Conservation (phyloP, 148 eudicot genomes). For the Arbutus unedo region DNA sequence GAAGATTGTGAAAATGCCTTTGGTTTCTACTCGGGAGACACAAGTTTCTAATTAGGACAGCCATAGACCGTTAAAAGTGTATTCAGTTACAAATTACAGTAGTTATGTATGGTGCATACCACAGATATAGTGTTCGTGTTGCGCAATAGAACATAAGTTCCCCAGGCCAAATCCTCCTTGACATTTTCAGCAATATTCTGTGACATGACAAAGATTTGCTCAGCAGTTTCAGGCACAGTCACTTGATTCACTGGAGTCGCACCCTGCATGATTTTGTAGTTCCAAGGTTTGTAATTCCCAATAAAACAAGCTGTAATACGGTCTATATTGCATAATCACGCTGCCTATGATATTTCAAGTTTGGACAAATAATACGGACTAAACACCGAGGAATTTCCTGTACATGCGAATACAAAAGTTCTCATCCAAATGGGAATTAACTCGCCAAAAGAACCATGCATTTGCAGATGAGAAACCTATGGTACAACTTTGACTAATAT, state of each 20-base stretch:
- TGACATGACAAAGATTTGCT: conserved; percentile 77
- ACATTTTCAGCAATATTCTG: conserved; percentile 50
- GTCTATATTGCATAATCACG: background rate
- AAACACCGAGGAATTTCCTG: no score
- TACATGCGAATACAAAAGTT: background rate
- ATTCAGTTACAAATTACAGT: background rate
- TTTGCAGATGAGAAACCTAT: no score
- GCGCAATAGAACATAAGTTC: conserved; percentile 71
- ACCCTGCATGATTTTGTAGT: conserved; percentile 50
- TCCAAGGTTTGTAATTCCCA: background rate
- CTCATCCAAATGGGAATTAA: background rate
- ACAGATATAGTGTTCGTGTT: conserved; percentile 85
- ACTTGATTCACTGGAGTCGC: conserved; percentile 46
- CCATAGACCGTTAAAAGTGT: background rate
- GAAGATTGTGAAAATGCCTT: no score
- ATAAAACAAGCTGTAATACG: background rate
- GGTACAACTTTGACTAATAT: no score
- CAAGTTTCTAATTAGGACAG: background rate
- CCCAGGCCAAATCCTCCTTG: conserved; percentile 97
- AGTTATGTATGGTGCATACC: conserved; percentile 34
- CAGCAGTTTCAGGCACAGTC: conserved; percentile 56
- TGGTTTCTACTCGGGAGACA: background rate
- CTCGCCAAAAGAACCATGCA: background rate
- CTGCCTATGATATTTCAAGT: background rate
- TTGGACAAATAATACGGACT: background rate